Base-by-base conservation (phyloP, 495 filamentous ascomycete species). In the Collariella sp. region DNA sequence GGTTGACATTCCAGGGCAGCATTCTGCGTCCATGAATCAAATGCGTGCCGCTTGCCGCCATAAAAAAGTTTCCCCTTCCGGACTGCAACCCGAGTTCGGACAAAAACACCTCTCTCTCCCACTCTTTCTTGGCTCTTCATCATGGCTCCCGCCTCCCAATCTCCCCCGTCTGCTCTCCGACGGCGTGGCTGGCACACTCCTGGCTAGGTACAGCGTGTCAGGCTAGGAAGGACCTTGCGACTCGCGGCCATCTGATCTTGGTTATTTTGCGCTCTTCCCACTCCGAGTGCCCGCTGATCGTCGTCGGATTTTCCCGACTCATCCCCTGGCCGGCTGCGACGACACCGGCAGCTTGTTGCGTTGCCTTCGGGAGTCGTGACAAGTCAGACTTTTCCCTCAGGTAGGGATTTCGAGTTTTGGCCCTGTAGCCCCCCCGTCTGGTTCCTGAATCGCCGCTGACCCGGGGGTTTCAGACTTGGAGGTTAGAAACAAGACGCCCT, bases 211-310 rank as follows among this genome's bases (percentile, higher is more conserved):
- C n/a, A n/a, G 10, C 13, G 41, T 18, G 39, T 39, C 40, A 26
- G 29, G 22, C n/a, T 53, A 10, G 9, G 24, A 53, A 29, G 12
- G 22, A 3, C 20, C 22, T 39, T 36, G 33, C 38, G 16, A 39
- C 36, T 26, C 36, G 16, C 5, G 26, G 4, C 3, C 44, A 33
- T 26, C 26, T 46, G 44, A 33, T 9, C 26, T 31, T 31, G 26
- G 4, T 31, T n/a, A n/a, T 9, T 31, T 9, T 31, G 26, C 26
- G 26, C 26, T n/a, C n/a, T n/a, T n/a, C n/a, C n/a, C n/a, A n/a
- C 16, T 13, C 31, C 38, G 16, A 10, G 38, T 43, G 24, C 19
- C 50, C 40, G 50, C 50, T 52, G 50, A 52, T 52, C 38, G 6
- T 31, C 38, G 6, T 18, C 46, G 20, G 34, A 39, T 13, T 42